phyloP scores from a whole-genome alignment of 352 stramenopile genomes.

The Peronospora destructor region DNA sequence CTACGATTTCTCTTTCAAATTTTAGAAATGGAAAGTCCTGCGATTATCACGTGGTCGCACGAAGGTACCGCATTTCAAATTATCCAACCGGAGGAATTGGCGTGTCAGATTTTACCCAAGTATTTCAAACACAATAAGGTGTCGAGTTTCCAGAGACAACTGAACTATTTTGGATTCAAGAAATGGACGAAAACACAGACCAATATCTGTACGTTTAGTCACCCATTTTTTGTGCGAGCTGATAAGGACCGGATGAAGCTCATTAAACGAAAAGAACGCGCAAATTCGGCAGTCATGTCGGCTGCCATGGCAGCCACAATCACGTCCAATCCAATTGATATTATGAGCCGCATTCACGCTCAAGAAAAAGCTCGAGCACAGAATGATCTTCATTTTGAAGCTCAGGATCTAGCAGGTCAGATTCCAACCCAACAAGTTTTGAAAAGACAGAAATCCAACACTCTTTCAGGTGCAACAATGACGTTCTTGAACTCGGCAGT shows the following conservation, averaged over 20 bases:
- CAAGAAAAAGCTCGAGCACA: slow-evolving; percentile 11
- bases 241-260: slow-evolving; percentile 67
- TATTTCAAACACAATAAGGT: slow-evolving; percentile 84
- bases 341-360: slow-evolving; percentile 8
- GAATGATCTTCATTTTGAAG: slow-evolving; percentile 14
- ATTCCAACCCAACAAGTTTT: slow-evolving; percentile 27
- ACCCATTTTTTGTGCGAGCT: slow-evolving; percentile 52
- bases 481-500: slow-evolving; percentile 30
- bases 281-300: slow-evolving; percentile 17
- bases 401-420: slow-evolving; percentile 21
- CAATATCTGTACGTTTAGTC: slow-evolving; percentile 67
- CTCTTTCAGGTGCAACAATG: slow-evolving; percentile 17
- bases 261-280: slow-evolving; percentile 64
- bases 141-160: slow-evolving; percentile 66
- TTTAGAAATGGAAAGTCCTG: slow-evolving; percentile 49
- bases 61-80: slow-evolving; percentile 70
- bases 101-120: slow-evolving; percentile 46
- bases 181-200: slow-evolving; percentile 81
- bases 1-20: slow-evolving; percentile 65
- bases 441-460: slow-evolving; percentile 39
- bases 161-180: slow-evolving; percentile 82
- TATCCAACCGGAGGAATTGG: slow-evolving; percentile 49
- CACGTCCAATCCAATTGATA: slow-evolving; percentile 16
- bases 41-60: slow-evolving; percentile 59
- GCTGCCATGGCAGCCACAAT: slow-evolving; percentile 9